Base-by-base conservation (phyloP, 805 yeast species). In the Wickerhamiella sergipiensis region DNA sequence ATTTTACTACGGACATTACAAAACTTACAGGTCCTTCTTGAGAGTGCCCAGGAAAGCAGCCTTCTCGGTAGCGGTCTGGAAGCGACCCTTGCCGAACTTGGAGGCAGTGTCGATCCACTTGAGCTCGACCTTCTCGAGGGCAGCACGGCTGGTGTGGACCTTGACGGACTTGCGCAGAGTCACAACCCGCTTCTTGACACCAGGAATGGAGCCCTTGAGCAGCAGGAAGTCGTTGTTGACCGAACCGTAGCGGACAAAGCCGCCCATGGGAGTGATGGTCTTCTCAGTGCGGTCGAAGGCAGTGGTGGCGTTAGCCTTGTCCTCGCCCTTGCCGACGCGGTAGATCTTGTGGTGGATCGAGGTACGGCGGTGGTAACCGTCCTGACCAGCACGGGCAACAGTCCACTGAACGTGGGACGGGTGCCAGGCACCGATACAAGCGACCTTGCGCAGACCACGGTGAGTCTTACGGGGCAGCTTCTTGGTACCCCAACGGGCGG, bases 401-500 rank as follows among this genome's bases (percentile, higher is more conserved):
- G 97, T 86, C 95, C 95, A 90, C 77, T 81, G 79, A 74, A 92
- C 99, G 82, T 88, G 95, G 80, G 95, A 83, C 76, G 99, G 99
- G 81, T 92, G 98, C 99, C 99, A 92, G 73, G 99, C 97, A 83
- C 99, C 99, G 71, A 92, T 92, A 87, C 99, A 92, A 72, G 98
- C 99, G 78, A 92, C 99, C 87, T 92, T 92, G 84, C 99, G 88
- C 74, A 90, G 80, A 90, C 99, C 99, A 85, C 97, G 89, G 78
- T 92, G 99, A 75, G 99, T 92, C 95, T 92, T 92, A 81, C 99
- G 88, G 78, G 99, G 98, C 67, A 92, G 81, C 83, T 85, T 89
- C 89, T 89, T 94, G 85, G 98, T 92, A 74, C 99, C 99, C 97
- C 97, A 92, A 86, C 99, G 87, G 88, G 89, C 96, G 80, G 99